Evolutionary conservation across 2,329 filamentous ascomycete species (phyloP), one percentile per base, ranked within the genome.

Genomic region (Scedosporium minutisporum): DNA sequence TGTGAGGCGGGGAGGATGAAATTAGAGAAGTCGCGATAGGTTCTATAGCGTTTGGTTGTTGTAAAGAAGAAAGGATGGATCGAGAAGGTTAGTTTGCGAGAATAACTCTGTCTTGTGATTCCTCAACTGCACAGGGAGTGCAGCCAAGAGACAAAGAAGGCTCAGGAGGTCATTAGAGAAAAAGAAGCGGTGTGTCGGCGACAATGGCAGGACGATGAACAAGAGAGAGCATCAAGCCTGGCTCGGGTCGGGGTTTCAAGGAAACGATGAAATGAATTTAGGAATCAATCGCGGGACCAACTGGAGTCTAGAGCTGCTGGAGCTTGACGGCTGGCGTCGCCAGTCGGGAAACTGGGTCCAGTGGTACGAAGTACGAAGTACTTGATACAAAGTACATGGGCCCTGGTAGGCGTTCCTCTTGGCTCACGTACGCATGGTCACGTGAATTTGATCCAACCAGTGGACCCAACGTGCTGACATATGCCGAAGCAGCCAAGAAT

Each of bases 231-330:
- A 41, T 38, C 16, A 58, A 58, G 55, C 9, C 27, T 58, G n/a
- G 51, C 18, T 18, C 21, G 51, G 21, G 51, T 23, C 44, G 23
- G 23, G 23, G 51, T 55, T 55, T 55, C 51, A 55, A 55, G 23
- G 51, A 55, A 55, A 55, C 51, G 21, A 18, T 29, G 23, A 25
- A 55, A 55, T 41, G 55, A 58, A 58, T 58, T 58, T 58, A 58
- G 55, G 55, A 58, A 58, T 58, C 55, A 38, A 55, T 4, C 51
- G 44, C 44, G n/a, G 44, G 23, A 55, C 51, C 51, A 55, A 18
- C 16, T 55, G 51, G 18, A 55, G 51, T 23, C 23, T 23, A 23
- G 18, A 21, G 53, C 53, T 57, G 21, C 53, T 57, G 53, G 44
- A 48, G 44, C 44, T 48, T 23, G 44, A 48, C 44, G 9, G 21